A percentile compares a stretch with the other conserved stretches of the same genome.
phyloP scores from a whole-genome alignment of 495 filamentous ascomycete genomes.

The Aspergillus heteromorphus region DNA sequence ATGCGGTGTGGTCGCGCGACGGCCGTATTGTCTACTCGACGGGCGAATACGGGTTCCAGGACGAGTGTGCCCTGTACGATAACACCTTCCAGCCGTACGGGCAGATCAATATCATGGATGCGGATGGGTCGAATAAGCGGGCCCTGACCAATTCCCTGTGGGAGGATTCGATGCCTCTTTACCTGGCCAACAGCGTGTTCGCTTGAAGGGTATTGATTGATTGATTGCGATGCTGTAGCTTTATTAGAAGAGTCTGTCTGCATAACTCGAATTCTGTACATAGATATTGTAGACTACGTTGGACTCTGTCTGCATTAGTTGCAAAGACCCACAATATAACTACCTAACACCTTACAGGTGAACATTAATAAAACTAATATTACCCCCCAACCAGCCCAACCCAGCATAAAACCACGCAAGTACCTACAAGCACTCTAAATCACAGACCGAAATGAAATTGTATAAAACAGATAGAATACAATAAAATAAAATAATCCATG shows the following conservation, averaged over 20 bases:
- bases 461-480: no score
- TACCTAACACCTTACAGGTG: no score
- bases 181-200: neutral
- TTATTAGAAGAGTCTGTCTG: no score
- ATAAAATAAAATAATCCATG: no score
- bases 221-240: no score
- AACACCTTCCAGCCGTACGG: conserved; percentile 32
- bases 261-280: no score
- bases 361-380: no score
- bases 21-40: conserved; percentile 28
- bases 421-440: no score
- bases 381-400: neutral
- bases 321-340: no score
- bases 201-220: neutral
- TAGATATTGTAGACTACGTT: no score
- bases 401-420: no score
- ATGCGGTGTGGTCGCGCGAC: conserved; percentile 35
- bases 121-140: conserved; percentile 25
- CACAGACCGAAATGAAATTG: neutral
- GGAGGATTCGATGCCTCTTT: conserved; percentile 36
- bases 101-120: conserved; percentile 28
- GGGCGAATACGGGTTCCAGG: conserved; percentile 28
- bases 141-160: conserved; percentile 26
- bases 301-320: no score
- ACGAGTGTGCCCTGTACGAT: conserved; percentile 28